These are phyloP conservation scores for Platanthera guangdongensis DNA, from an alignment of 106 monocot species.

Conservation along the genomic window DNA sequence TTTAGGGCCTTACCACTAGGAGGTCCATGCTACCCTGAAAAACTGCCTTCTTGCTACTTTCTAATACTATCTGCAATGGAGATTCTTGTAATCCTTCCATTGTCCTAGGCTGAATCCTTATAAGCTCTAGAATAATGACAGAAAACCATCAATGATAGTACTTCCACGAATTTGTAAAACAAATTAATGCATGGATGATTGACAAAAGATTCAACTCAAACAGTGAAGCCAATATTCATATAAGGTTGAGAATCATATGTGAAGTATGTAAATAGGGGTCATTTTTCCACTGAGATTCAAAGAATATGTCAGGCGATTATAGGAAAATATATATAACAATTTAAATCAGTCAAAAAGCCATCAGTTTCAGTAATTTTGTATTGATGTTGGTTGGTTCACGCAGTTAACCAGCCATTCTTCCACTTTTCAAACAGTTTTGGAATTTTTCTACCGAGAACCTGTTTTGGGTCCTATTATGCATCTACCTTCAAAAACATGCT, in stretches of 20 bases:
- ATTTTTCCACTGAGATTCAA: background rate
- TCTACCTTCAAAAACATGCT: no score
- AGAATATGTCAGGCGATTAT: background rate
- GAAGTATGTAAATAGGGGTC: background rate
- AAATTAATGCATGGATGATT: background rate
- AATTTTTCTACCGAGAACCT: no score
- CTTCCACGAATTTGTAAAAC: background rate
- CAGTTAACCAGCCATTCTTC: no score
- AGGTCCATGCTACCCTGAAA: conserved; percentile 81
- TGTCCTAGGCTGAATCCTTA: conserved; percentile 24
- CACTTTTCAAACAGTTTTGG: no score
- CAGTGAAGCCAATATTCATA: background rate
- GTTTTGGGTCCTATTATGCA: no score
- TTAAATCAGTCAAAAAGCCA: no score
- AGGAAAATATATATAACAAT: no score
- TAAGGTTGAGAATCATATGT: background rate
- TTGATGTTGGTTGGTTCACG: no score
- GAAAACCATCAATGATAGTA: conserved; percentile 1
- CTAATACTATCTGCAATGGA: conserved; percentile 63
- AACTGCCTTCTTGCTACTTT: conserved; percentile 62
- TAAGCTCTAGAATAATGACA: conserved; percentile 37
- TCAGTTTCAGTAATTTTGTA: no score
- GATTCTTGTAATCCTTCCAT: conserved; percentile 30
- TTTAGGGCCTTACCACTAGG: conserved; percentile 46
- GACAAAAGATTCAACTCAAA: background rate